Evolutionary conservation across 441 rosid genomes (phyloP).

Genomic region (Sinapis alba): DNA sequence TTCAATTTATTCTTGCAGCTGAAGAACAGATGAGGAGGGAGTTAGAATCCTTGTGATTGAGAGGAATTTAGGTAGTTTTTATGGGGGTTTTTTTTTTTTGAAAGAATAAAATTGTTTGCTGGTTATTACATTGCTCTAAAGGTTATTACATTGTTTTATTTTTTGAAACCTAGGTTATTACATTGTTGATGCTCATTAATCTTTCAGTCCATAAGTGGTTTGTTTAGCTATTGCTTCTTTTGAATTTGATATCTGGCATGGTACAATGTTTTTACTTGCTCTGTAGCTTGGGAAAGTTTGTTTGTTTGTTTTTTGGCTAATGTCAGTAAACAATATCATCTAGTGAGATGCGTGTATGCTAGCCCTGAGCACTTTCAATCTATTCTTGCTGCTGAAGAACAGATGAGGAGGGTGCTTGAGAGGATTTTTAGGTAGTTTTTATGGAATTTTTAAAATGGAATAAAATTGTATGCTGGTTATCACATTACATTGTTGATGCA

Average conservation of each 20-base stretch:
- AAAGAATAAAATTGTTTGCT: background rate
- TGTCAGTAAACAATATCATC: background rate
- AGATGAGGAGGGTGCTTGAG: background rate
- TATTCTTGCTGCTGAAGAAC: background rate
- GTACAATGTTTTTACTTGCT: background rate
- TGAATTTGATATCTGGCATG: background rate
- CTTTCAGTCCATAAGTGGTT: background rate
- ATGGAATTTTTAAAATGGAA: background rate
- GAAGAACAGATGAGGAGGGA: background rate
- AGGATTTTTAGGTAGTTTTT: background rate
- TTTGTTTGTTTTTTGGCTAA: no score
- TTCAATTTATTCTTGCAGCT: background rate
- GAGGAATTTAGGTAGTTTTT: background rate
- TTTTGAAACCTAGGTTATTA: no score
- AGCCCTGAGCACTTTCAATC: background rate
- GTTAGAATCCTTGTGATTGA: background rate
- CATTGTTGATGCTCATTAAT: background rate
- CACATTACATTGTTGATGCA: no score
- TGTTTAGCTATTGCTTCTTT: background rate
- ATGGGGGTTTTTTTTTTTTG: background rate
- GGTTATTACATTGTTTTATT: no score
- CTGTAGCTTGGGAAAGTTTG: background rate
- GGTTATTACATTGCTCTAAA: background rate
- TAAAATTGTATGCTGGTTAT: no score
- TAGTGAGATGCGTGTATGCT: background rate